Base-by-base conservation (phyloP, 805 yeast genomes). In the Cyberlindnera mrakii region DNA sequence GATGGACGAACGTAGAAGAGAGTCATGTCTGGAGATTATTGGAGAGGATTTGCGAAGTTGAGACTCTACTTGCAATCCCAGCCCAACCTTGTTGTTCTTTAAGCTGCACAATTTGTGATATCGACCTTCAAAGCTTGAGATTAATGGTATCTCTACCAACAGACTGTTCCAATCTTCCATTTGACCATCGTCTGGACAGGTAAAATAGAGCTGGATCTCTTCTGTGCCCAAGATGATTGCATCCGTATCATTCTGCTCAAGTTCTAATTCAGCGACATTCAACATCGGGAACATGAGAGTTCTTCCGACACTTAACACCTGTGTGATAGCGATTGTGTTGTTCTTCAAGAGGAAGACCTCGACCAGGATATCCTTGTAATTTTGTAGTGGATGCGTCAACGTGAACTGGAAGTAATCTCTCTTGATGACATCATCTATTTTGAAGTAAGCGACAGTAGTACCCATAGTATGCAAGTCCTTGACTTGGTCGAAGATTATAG, bases 371-470 rank as follows among this genome's bases (percentile, higher is more conserved):
- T 41, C 49, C 6, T 34, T 16, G 20, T 32, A 14, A 11, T 27
- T 37, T 17, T 23, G 35, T 34, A 14, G 14, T 34, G 55, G 56
- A 23, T 39, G 45, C 5, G 41, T 2, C 20, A 49, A 29, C 13
- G 45, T 45, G 11, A 51, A 45, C 35, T 55, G 48, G 35, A 57
- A 57, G 44, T 55, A 57, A 31, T 55, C 62, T 39, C 62, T 50
- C 23, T 49, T 46, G 2, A 48, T 34, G 20, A 55, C 44, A 9
- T 57, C 54, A 1, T 36, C 31, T 6, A 39, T 35, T 34, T 46
- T 41, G 45, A 57, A 57, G 40, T 48, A 57, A 1, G 49, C 42
- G 6, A 46, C 47, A 3, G 54, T 47, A 3, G 34, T 15, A 6
- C 39, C 29, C 35, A 39, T 19, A 3, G 33, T 38, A 2, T 30